phyloP scores from a whole-genome alignment of 306 rosid genomes.

The Quercus parvula region DNA sequence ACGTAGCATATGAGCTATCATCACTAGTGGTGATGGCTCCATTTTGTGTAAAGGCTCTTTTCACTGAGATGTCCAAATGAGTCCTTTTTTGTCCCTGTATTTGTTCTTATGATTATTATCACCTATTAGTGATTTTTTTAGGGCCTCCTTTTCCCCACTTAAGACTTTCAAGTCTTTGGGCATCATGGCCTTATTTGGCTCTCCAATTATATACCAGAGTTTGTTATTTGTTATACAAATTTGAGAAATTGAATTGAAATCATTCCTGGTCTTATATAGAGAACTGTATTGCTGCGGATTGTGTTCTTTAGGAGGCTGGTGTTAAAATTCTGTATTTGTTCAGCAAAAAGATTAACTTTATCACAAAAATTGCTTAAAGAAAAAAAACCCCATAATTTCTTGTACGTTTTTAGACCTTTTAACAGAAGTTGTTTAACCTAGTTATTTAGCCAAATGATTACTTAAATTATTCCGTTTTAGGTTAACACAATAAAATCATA shows the following conservation, averaged over 20 bases:
- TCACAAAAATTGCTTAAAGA: no score
- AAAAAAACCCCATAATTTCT: no score
- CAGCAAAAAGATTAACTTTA: no score
- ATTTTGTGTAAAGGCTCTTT: constrained; percentile 26
- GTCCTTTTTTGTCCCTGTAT: constrained; percentile 25
- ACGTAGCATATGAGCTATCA: neutral
- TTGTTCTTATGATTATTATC: constrained; percentile 16
- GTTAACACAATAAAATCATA: no score
- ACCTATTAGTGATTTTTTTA: constrained; percentile 18
- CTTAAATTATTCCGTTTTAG: no score
- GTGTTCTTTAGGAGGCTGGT: neutral
- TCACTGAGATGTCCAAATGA: constrained; percentile 24
- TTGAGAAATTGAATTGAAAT: constrained; percentile 23
- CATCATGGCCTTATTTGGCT: constrained; percentile 6
- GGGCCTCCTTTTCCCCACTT: neutral
- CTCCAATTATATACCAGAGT: neutral
- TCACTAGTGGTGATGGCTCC: constrained; percentile 19
- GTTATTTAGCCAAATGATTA: no score
- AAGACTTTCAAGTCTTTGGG: constrained; percentile 9
- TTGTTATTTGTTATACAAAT: constrained; percentile 23
- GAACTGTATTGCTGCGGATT: neutral
- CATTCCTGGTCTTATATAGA: neutral
- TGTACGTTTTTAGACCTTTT: no score
- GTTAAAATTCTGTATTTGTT: neutral
- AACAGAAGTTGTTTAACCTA: no score